These are phyloP conservation scores for Xerocomellus chrysenteron DNA, from an alignment of 768 basidiomycete genomes.

Conservation along the genomic window DNA sequence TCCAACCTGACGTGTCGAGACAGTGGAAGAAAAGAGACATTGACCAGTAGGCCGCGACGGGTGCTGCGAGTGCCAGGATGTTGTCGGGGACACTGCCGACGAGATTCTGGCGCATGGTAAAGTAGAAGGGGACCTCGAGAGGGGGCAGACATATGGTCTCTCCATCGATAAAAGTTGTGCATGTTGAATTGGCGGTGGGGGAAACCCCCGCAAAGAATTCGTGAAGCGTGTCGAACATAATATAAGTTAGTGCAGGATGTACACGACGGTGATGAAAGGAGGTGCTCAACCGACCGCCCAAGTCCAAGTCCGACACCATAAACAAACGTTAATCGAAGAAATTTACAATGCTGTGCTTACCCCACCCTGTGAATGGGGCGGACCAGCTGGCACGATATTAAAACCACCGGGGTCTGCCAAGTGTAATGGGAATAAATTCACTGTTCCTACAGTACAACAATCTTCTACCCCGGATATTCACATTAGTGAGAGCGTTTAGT, in stretches of 20 bases:
- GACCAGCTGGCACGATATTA: too few species aligned
- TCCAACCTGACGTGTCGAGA: slow-evolving; percentile 75
- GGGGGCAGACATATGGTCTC: slow-evolving; percentile 38
- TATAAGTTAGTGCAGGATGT: slow-evolving; percentile 8
- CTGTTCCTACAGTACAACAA: slow-evolving; percentile 35
- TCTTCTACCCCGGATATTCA: slow-evolving; percentile 32
- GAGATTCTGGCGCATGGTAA: slow-evolving; percentile 43
- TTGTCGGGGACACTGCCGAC: slow-evolving; percentile 67
- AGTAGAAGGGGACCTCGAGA: slow-evolving; percentile 54
- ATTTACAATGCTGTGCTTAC: too few species aligned
- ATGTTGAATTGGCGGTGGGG: slow-evolving; percentile 37
- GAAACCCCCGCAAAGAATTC: slow-evolving; percentile 2
- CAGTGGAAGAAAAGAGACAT: slow-evolving; percentile 76
- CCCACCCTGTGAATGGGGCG: too few species aligned
- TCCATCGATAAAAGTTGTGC: slow-evolving; percentile 33
- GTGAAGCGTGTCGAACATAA: slow-evolving; percentile 18
- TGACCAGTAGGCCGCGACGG: slow-evolving; percentile 83
- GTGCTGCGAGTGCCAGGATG: slow-evolving; percentile 66
- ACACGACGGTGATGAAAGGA: not conserved
- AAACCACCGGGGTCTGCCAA: not conserved
- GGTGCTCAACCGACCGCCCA: too few species aligned
- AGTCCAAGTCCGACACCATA: too few species aligned
- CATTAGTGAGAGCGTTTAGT: slow-evolving; percentile 33
- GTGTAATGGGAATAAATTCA: slow-evolving; percentile 14
- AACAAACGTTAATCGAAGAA: too few species aligned